Conservation (phyloP, 1,284 basidiomycete species). For the Fomes fomentarius region DNA sequence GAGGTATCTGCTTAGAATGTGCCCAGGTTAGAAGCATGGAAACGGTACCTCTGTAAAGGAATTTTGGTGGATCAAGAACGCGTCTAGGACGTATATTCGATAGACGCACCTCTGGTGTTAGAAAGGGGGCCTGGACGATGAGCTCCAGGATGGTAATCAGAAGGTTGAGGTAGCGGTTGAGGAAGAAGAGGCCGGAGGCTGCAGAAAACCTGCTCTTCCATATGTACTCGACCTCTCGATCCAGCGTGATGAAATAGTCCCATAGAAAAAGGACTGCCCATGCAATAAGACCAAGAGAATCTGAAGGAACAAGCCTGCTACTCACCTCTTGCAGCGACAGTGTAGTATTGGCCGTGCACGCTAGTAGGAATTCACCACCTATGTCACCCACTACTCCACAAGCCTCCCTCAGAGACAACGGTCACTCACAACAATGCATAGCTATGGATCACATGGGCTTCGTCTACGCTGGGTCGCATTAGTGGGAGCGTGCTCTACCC, state of each 20-base stretch:
- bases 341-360: conserved; percentile 11
- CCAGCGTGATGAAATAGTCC: conserved; percentile 19
- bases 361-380: neutral
- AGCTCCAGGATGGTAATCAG: conserved; percentile 13
- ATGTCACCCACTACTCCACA: neutral
- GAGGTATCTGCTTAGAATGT: too few species aligned
- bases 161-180: conserved; percentile 22
- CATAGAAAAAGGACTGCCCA: conserved; percentile 10
- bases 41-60: neutral
- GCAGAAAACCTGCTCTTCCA: conserved; percentile 14
- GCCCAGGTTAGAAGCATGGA: too few species aligned
- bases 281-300: neutral
- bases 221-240: conserved; percentile 14
- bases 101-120: conserved; percentile 7
- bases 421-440: conserved; percentile 15
- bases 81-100: neutral
- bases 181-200: conserved; percentile 12
- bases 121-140: conserved; percentile 13
- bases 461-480: neutral
- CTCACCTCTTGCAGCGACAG: conserved; percentile 13
- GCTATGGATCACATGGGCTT: conserved; percentile 7
- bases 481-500: neutral
- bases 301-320: neutral
- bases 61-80: neutral
- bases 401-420: neutral